Base-by-base conservation (phyloP, 371 early-diverging fungal genomes). In the Actinomucor elegans region DNA sequence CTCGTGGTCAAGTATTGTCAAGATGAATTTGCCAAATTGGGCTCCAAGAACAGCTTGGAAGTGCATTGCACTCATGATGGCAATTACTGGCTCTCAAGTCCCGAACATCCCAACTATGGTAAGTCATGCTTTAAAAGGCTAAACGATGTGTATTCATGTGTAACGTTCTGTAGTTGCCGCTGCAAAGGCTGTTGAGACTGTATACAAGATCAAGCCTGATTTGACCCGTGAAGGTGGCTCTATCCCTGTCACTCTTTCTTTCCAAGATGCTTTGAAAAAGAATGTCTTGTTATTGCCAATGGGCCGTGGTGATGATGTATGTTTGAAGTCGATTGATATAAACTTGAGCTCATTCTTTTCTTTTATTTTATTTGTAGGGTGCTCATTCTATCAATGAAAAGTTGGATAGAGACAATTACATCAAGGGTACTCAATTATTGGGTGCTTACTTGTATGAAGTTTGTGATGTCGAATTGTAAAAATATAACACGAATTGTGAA, bases 341-440 rank as follows among this genome's bases (percentile, higher is more conserved):
- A 14, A 17, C 35, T 26, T 36, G 11, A 48, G 41, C 44, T 53
- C 9, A 33, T 31, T 24, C 14, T 21, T 48, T 37, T 41, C 23
- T 34, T 21, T 42, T 37, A 21, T 40, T 28, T 46, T 15, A 21
- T 45, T 35, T 29, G 14, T 73, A 84, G 69, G 98, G 97, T 58
- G 98, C 97, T 21, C 98, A 98, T 79, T 94, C 94, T 15, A 96
- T 91, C 73, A 96, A 97, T 79, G 98, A 98, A 75, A 97, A 96
- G 74, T 69, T 98, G 61, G 94, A 96, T 73, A 80, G 83, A 53
- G 81, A 77, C 69, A 96, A 96, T 83, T 96, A 92, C 75, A 85
- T 96, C 51, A 77, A 90, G 63, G 97, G 98, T 53, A 96, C 93
- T 81, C 95, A 96, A 80, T 77, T 96, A 36, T 77, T 94, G 46